phyloP scores from a whole-genome alignment of 2,329 filamentous ascomycete species.

The Akanthomyces muscarius region DNA sequence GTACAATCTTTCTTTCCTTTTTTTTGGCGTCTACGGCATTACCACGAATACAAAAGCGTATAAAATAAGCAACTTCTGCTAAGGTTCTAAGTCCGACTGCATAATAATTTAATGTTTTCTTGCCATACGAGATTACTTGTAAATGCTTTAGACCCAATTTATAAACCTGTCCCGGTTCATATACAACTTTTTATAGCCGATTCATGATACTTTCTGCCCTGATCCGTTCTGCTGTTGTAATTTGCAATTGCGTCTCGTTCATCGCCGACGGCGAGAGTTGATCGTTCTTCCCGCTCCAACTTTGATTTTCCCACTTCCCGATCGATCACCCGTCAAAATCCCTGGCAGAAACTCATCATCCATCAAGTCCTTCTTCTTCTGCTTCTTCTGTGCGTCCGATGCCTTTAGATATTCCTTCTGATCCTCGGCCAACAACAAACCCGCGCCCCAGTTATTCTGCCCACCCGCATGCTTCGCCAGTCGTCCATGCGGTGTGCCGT shows the following conservation, averaged over 20 bases:
- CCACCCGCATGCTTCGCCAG: constrained; percentile 66
- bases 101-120: not conserved
- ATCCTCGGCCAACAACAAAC: constrained; percentile 84
- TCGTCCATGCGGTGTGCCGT: constrained; percentile 77
- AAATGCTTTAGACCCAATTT: constrained; percentile 6
- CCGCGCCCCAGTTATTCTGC: constrained; percentile 80
- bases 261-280: constrained; percentile 62
- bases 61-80: not conserved
- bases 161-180: not conserved
- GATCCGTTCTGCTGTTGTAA: not conserved
- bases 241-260: not conserved
- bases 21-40: not conserved
- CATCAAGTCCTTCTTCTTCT: constrained; percentile 79
- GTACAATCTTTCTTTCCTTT: not conserved
- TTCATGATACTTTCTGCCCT: not conserved
- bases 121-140: not conserved
- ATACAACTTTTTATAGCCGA: not conserved
- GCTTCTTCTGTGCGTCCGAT: constrained; percentile 58
- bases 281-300: constrained; percentile 84
- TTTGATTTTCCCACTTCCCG: constrained; percentile 61
- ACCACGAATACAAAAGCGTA: not conserved
- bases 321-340: constrained; percentile 77
- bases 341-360: constrained; percentile 88
- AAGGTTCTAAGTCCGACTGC: too few species aligned
- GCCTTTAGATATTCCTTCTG: constrained; percentile 85